These are phyloP conservation scores for Hypoxylon sp. DNA, from an alignment of 2,329 filamentous ascomycete genomes.

Conservation along the genomic window DNA sequence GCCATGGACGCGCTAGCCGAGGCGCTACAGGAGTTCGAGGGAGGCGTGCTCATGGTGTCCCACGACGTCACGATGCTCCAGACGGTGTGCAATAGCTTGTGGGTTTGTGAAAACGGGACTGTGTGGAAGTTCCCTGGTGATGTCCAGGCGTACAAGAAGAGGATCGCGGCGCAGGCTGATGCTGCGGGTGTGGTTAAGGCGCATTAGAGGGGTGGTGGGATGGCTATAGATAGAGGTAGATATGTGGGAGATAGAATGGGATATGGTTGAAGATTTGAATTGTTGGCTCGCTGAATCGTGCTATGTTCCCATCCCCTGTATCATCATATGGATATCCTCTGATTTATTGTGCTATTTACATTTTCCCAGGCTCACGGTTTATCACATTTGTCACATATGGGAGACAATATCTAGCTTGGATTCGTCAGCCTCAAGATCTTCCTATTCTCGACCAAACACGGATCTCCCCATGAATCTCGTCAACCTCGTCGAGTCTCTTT, in stretches of 20 bases:
- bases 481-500: background rate
- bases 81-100: slow-evolving; percentile 92
- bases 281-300: background rate
- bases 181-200: slow-evolving; percentile 85
- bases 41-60: slow-evolving; percentile 97
- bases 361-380: too few species aligned
- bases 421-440: background rate
- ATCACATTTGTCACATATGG: background rate
- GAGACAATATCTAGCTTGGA: background rate
- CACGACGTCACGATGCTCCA: slow-evolving; percentile 99
- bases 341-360: too few species aligned
- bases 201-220: slow-evolving; percentile 57
- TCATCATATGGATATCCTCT: too few species aligned
- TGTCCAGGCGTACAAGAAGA: slow-evolving; percentile 97
- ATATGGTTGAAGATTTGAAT: background rate
- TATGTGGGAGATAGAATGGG: background rate
- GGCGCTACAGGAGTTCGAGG: slow-evolving; percentile 87
- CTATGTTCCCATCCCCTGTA: background rate
- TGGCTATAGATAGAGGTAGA: background rate
- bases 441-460: background rate
- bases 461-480: background rate
- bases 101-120: slow-evolving; percentile 95
- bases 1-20: slow-evolving; percentile 95
- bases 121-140: slow-evolving; percentile 97
- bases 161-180: slow-evolving; percentile 90